Evolutionary conservation across 192 early-diverging fungal genomes (phyloP).

Genomic region (Backusella tarrabulga): DNA sequence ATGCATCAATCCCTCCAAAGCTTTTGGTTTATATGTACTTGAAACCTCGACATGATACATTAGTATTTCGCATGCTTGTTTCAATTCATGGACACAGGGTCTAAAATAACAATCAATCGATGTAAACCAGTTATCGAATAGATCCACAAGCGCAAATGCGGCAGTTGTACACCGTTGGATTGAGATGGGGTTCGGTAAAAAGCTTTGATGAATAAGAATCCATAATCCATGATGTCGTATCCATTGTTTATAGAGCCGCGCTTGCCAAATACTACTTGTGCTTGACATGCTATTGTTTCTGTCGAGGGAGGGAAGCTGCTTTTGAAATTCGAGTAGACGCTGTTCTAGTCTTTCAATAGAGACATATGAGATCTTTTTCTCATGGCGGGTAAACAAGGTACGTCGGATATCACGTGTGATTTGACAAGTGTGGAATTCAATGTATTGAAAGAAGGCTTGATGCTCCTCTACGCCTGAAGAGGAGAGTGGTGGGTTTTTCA

Average conservation of each 20-base stretch:
- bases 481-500: conserved; percentile 11
- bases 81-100: conserved; percentile 38
- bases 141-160: conserved; percentile 27
- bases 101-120: conserved; percentile 36
- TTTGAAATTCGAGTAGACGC: conserved; percentile 7
- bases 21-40: not conserved
- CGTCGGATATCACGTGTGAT: conserved; percentile 35
- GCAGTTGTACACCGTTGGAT: conserved; percentile 29
- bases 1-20: conserved; percentile 20
- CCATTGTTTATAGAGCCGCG: conserved; percentile 25
- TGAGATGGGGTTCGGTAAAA: conserved; percentile 28
- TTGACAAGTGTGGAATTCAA: conserved; percentile 29
- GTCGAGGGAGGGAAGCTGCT: not conserved
- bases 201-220: conserved; percentile 36
- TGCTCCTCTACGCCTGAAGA: conserved; percentile 13
- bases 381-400: conserved; percentile 26
- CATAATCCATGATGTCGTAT: conserved; percentile 34
- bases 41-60: conserved; percentile 22
- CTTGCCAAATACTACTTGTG: conserved; percentile 15
- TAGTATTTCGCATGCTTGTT: conserved; percentile 33
- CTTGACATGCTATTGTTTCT: conserved; percentile 2
- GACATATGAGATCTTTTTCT: conserved; percentile 12
- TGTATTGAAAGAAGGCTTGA: conserved; percentile 24
- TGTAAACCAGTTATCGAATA: conserved; percentile 30
- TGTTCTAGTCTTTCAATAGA: conserved; percentile 31